These are phyloP conservation scores for Ziziphus jujuba DNA, from an alignment of 306 rosid genomes.

Conservation along the genomic window DNA sequence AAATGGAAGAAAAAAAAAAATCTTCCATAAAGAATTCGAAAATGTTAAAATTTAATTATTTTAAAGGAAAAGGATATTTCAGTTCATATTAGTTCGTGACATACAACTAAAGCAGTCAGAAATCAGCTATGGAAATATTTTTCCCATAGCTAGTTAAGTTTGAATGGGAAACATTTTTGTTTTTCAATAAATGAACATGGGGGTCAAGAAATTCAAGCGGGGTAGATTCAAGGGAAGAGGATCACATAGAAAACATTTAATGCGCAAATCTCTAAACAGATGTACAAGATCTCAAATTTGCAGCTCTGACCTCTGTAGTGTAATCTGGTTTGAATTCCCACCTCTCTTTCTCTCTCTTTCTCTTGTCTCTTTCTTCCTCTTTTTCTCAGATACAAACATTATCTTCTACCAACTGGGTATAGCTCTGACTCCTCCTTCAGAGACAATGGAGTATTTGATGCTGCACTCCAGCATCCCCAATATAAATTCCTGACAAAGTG, in stretches of 20 bases:
- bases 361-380: neutral
- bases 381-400: neutral
- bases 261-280: constrained; percentile 20
- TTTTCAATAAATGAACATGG: constrained; percentile 1
- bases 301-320: constrained; percentile 8
- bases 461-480: constrained; percentile 3
- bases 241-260: constrained; percentile 11
- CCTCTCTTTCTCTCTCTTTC: no score
- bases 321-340: neutral
- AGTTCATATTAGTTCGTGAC: no score
- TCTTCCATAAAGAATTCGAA: no score
- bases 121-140: no score
- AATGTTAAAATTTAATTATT: no score
- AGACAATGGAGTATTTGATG: constrained; percentile 8
- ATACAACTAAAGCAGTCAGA: no score
- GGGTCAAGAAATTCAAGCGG: neutral
- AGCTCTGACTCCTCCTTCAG: constrained; percentile 16
- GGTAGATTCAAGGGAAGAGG: neutral
- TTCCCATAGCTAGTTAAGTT: no score
- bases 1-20: no score
- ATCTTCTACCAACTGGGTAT: constrained; percentile 6
- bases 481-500: constrained; percentile 23
- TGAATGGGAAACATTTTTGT: neutral
- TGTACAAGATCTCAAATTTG: constrained; percentile 9
- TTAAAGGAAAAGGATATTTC: no score